These are phyloP conservation scores for Sarocladiaceae sp. DNA, from an alignment of 2,329 filamentous ascomycete genomes.

Conservation along the genomic window DNA sequence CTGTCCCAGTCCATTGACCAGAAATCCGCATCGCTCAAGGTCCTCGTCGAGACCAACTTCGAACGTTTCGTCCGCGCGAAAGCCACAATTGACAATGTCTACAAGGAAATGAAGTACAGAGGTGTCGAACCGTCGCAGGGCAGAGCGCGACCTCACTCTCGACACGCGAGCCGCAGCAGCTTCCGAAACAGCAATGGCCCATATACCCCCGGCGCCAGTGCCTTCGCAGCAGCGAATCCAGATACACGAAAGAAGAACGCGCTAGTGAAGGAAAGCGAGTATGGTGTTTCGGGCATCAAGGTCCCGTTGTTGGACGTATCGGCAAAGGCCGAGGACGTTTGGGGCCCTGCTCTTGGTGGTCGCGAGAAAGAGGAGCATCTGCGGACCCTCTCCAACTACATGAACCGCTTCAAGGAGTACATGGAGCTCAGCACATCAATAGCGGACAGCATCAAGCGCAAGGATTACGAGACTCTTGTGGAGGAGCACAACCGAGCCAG, in stretches of 20 bases:
- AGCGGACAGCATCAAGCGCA: constrained; percentile 79
- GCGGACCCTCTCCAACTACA: constrained; percentile 66
- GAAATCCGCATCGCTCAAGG: constrained; percentile 93
- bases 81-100: constrained; percentile 96
- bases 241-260: constrained; percentile 79
- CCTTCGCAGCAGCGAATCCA: constrained; percentile 10
- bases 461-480: constrained; percentile 81
- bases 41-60: constrained; percentile 95
- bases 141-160: constrained; percentile 47
- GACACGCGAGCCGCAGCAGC: constrained; percentile 61
- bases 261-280: constrained; percentile 85
- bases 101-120: constrained; percentile 88
- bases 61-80: constrained; percentile 97
- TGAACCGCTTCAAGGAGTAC: constrained; percentile 74
- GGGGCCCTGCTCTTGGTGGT: constrained; percentile 88
- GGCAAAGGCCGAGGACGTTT: constrained; percentile 92
- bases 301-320: constrained; percentile 81
- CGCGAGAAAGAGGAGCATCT: constrained; percentile 85
- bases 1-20: constrained; percentile 91
- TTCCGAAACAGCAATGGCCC: constrained; percentile 45
- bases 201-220: constrained; percentile 24
- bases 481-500: constrained; percentile 84
- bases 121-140: constrained; percentile 47
- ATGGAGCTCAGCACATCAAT: constrained; percentile 75
- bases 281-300: constrained; percentile 83